Evolutionary conservation across 257 asterid genomes (phyloP).

Genomic region (Solanum piurae): DNA sequence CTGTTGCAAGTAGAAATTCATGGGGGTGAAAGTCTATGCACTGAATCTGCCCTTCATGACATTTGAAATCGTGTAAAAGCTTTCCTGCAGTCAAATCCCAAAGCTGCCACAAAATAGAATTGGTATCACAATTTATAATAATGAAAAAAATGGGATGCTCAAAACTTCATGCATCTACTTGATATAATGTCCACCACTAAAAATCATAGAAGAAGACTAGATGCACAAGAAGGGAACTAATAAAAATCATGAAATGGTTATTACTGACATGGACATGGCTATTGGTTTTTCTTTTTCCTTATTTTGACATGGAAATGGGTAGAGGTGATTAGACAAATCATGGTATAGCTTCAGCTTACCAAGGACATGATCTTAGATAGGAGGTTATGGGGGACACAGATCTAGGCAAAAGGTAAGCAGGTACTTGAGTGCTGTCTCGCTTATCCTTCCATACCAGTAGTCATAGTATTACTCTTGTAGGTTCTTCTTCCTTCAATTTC

Average conservation of each 20-base stretch:
- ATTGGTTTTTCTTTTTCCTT: neutral
- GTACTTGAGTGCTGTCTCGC: neutral
- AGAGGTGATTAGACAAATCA: neutral
- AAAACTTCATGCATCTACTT: neutral
- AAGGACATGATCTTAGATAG: neutral
- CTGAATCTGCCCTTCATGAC: slow-evolving; percentile 89
- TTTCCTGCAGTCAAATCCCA: slow-evolving; percentile 99
- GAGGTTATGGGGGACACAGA: neutral
- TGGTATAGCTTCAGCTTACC: neutral
- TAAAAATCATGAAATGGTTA: neutral
- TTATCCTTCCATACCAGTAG: neutral
- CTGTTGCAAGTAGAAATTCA: slow-evolving; percentile 96
- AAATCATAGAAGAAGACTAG: neutral
- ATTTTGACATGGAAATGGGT: neutral
- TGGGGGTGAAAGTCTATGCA: slow-evolving; percentile 97
- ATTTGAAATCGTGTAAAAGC: slow-evolving; percentile 83
- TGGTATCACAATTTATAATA: neutral
- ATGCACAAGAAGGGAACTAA: neutral
- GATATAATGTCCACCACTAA: neutral
- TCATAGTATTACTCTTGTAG: neutral
- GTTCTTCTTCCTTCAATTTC: neutral
- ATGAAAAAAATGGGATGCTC: neutral
- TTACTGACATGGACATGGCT: neutral
- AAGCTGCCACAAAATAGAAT: slow-evolving; percentile 40
- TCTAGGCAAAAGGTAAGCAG: neutral